Evolutionary conservation across 2,329 filamentous ascomycete species (phyloP), one percentile per base, ranked within the genome.

Genomic region (Endothia cerciana): DNA sequence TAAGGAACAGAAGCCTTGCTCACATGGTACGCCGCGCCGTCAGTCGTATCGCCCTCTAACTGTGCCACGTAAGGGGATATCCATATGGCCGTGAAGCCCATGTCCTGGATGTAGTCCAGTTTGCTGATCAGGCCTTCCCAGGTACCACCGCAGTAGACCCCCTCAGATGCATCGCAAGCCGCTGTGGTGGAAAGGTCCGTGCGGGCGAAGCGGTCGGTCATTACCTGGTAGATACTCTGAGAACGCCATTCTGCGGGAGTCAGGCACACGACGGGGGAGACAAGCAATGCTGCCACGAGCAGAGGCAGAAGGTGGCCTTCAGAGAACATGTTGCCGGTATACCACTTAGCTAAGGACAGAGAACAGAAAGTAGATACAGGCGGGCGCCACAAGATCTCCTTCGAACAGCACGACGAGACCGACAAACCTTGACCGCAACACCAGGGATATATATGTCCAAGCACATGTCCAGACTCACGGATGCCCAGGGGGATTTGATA

Each of bases 51-150:
- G 22, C 77, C 75, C 19, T 71, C 76, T 3, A 82, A 71, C 60
- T 83, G 79, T 65, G 76, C 74, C 15, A 77, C 78, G 10, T 82
- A 70, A 0, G 81, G 81, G 1, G 80, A 82, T n/a, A 83, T 82
- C 81, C 81, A 83, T 30, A 82, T 77, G 69, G 74, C 74, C 2
- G 74, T 76, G 65, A 76, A 76, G 2, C 75, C 79, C 78, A 81
- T 79, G 55, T 74, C 74, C 68, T 83, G 77, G 68, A 84, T 83
- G 69, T 83, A 83, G 70, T 83, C 81, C 28, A 84, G 74, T 62
- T 79, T 74, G 62, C 80, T 78, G 53, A 80, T 80, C 59, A 85
- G 75, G 1, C 83, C 83, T 40, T 72, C 68, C 74, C 78, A 85
- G 11, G 79, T 80, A 25, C 83, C 83, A 55, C 81, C 81, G 66